Evolutionary conservation across 768 basidiomycete species (phyloP).

Genomic region (Sporobolomyces phaffii): DNA sequence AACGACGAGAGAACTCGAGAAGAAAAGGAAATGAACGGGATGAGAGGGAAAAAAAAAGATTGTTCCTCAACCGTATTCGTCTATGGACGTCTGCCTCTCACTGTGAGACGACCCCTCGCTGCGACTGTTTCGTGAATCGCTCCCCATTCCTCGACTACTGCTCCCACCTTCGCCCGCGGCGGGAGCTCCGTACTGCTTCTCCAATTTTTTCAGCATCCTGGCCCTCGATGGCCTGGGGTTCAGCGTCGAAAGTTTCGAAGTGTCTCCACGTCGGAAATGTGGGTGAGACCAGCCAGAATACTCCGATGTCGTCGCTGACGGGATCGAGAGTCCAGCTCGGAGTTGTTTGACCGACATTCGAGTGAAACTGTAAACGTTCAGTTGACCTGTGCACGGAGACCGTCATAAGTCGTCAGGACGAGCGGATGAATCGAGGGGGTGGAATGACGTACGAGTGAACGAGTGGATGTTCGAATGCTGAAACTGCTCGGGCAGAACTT

Average conservation of each 20-base stretch:
- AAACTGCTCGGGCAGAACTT: constrained; percentile 14
- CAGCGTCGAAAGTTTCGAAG: not conserved
- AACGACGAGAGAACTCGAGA: not conserved
- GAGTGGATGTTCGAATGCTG: constrained; percentile 22
- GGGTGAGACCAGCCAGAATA: constrained; percentile 22
- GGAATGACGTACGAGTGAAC: constrained; percentile 13
- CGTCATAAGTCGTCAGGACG: too few species aligned
- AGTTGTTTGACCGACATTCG: constrained; percentile 13
- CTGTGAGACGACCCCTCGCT: not conserved
- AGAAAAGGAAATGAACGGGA: not conserved
- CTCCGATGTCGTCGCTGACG: not conserved
- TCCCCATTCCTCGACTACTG: not conserved
- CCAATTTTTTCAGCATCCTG: constrained; percentile 2
- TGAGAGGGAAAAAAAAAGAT: too few species aligned
- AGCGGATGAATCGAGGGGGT: too few species aligned
- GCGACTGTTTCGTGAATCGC: not conserved
- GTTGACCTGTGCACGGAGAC: not conserved
- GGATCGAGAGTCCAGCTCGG: not conserved
- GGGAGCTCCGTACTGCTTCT: constrained; percentile 11
- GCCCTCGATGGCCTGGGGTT: constrained; percentile 22
- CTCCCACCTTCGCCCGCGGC: not conserved
- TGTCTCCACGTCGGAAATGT: constrained; percentile 1
- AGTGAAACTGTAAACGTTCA: constrained; percentile 25
- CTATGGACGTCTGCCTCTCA: not conserved
- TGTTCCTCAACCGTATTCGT: constrained; percentile 7